Conservation (phyloP, 2,329 filamentous ascomycete species). For the Cryphonectria carpinicola region DNA sequence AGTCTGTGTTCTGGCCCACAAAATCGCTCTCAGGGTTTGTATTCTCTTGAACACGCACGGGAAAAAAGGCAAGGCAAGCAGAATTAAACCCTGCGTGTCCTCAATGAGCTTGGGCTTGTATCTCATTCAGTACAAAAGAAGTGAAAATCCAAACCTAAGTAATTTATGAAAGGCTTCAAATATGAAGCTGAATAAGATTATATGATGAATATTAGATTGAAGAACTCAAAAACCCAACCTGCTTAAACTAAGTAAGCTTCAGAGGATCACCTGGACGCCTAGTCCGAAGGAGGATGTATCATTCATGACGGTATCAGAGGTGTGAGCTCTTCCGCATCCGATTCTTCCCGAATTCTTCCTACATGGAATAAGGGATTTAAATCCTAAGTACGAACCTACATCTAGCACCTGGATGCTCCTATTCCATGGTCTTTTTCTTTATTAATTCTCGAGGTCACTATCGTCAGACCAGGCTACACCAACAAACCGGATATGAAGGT, state of each 20-base stretch:
- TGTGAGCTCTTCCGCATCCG: neutral
- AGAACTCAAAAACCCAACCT: too few species aligned
- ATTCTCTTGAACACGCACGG: too few species aligned
- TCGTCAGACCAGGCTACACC: neutral
- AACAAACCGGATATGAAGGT: constrained; percentile 36
- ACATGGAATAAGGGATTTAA: neutral
- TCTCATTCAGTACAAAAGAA: too few species aligned
- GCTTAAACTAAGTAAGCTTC: neutral
- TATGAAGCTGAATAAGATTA: too few species aligned
- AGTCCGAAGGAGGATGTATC: neutral
- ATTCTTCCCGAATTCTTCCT: neutral
- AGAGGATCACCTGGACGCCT: neutral
- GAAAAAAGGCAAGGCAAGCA: too few species aligned
- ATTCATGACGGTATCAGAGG: neutral
- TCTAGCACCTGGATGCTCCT: neutral
- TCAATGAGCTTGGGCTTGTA: too few species aligned
- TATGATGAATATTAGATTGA: too few species aligned
- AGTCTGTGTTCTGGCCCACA: too few species aligned
- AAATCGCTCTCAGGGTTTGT: too few species aligned
- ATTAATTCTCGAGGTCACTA: neutral
- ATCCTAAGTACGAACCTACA: neutral
- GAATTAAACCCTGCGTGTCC: too few species aligned
- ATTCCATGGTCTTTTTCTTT: neutral
- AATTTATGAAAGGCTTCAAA: too few species aligned
- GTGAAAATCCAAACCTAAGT: too few species aligned